phyloP scores from a whole-genome alignment of 2,329 filamentous ascomycete species.

The Ceratocystis colombiana region DNA sequence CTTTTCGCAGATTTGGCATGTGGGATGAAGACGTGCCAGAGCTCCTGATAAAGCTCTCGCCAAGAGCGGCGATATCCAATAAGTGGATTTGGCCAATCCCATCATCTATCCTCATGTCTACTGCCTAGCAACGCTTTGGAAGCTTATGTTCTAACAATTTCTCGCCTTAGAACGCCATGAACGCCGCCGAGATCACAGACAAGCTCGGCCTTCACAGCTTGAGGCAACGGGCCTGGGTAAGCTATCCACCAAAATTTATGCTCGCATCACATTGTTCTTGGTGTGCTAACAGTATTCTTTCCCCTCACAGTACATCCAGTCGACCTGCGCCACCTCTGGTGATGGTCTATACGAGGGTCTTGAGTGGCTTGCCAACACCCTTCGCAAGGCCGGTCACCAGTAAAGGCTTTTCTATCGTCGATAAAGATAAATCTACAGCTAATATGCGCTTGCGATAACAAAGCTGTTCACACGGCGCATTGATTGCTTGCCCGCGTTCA shows the following conservation, averaged over 20 bases:
- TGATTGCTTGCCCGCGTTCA: slow-evolving; percentile 22
- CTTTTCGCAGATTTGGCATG: not conserved
- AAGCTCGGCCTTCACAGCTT: slow-evolving; percentile 99
- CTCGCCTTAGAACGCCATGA: slow-evolving; percentile 80
- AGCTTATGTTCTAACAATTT: not conserved
- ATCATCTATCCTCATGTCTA: not conserved
- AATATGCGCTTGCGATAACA: slow-evolving; percentile 24
- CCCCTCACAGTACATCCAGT: slow-evolving; percentile 80
- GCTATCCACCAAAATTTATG: slow-evolving; percentile 33
- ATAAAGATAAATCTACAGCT: slow-evolving; percentile 24
- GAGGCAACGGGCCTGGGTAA: slow-evolving; percentile 97
- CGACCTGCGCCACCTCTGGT: slow-evolving; percentile 95
- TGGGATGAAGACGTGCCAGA: not conserved
- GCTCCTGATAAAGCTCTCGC: not conserved
- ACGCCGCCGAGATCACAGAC: slow-evolving; percentile 98
- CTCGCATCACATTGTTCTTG: not conserved
- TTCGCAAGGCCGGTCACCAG: slow-evolving; percentile 63
- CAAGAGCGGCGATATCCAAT: too few relatives aligned
- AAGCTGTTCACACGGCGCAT: slow-evolving; percentile 23
- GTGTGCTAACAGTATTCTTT: slow-evolving; percentile 27
- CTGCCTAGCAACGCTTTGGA: not conserved
- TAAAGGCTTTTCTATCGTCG: slow-evolving; percentile 35
- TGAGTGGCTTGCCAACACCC: slow-evolving; percentile 77
- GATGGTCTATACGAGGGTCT: slow-evolving; percentile 99
- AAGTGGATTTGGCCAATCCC: not conserved